phyloP scores from a whole-genome alignment of 805 yeast species.

The Myxozyma sirexii region DNA sequence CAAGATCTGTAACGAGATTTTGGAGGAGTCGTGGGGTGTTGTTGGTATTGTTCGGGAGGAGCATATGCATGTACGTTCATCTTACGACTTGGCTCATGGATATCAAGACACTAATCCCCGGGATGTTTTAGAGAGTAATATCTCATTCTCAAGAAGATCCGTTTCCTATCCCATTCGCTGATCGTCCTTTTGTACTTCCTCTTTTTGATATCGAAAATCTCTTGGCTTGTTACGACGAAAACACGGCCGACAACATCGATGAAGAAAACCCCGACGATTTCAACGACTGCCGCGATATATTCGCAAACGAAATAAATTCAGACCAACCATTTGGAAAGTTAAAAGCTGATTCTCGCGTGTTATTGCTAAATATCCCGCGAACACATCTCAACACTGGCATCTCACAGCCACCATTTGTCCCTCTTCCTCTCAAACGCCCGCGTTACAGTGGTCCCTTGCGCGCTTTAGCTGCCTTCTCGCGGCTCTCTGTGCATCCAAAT shows the following conservation, averaged over 20 bases:
- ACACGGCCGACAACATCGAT: background rate
- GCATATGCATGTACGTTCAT: background rate
- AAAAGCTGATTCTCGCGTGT: background rate
- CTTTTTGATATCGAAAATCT: background rate
- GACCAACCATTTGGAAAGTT: background rate
- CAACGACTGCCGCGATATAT: background rate
- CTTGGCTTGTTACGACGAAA: background rate
- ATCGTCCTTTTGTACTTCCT: background rate
- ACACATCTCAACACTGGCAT: background rate
- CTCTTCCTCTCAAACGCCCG: background rate
- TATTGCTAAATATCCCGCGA: background rate
- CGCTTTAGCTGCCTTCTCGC: constrained; percentile 1
- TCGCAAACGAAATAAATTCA: background rate
- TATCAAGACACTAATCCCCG: too few relatives aligned
- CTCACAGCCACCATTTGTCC: background rate
- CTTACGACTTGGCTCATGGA: too few relatives aligned
- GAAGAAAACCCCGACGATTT: background rate
- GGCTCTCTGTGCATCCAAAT: background rate
- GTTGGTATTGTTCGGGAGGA: background rate
- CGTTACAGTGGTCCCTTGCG: constrained; percentile 15
- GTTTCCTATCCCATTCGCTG: background rate
- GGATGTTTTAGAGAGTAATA: background rate
- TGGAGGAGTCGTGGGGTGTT: constrained; percentile 12
- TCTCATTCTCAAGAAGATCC: background rate
- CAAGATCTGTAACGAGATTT: background rate